Conservation (phyloP, 208 protist species). For the Acanthamoeba royreba region DNA sequence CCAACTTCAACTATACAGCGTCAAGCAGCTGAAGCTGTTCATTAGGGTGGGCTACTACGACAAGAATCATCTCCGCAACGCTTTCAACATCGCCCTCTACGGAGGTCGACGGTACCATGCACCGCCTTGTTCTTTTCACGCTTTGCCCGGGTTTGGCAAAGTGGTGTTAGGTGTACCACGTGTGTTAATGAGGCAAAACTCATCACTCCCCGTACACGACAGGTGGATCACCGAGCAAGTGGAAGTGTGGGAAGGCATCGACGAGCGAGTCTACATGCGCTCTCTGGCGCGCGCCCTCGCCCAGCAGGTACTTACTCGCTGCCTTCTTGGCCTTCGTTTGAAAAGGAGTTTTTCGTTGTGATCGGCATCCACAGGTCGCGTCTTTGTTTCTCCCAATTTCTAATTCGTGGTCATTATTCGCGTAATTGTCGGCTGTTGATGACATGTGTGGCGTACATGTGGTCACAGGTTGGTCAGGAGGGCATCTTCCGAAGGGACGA, state of each 20-base stretch:
- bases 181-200: too few relatives aligned
- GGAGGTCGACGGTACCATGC: background rate
- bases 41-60: constrained; percentile 18
- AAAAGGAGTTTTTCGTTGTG: background rate
- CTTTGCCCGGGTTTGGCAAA: too few relatives aligned
- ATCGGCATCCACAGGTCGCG: too few relatives aligned
- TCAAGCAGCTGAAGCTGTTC: background rate
- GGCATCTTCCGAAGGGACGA: background rate
- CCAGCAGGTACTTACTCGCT: background rate
- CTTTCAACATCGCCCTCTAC: background rate
- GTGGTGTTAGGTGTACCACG: too few relatives aligned
- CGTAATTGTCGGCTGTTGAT: background rate
- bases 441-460: background rate
- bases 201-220: background rate
- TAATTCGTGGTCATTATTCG: background rate
- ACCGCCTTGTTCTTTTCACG: background rate
- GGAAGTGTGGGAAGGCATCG: background rate
- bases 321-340: background rate
- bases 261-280: background rate
- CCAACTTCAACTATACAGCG: background rate
- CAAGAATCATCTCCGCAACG: background rate
- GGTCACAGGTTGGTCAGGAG: background rate
- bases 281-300: background rate
- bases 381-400: background rate
- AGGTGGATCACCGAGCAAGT: background rate